Evolutionary conservation across 2,329 filamentous ascomycete genomes (phyloP).

Genomic region (Alternaria ventricosa): DNA sequence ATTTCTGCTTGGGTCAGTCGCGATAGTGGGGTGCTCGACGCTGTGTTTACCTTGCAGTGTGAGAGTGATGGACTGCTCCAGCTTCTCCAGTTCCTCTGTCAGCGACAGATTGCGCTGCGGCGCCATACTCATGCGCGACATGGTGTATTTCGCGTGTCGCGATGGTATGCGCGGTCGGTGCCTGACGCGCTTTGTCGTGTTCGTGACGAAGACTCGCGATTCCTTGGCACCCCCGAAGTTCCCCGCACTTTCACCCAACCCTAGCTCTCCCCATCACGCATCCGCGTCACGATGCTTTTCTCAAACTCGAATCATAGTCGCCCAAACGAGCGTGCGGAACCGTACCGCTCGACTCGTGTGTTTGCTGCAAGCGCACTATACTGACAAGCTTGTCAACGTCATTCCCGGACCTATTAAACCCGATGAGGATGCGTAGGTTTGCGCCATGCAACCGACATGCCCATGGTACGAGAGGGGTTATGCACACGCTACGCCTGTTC

Average conservation of each 20-base stretch:
- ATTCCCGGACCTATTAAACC: constrained; percentile 17
- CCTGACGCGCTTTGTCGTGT: constrained; percentile 15
- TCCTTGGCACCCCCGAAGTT: constrained; percentile 25
- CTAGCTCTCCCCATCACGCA: background rate
- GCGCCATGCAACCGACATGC: constrained; percentile 5
- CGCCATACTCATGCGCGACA: constrained; percentile 59
- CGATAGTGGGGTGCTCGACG: constrained; percentile 26
- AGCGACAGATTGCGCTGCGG: constrained; percentile 71
- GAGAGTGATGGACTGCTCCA: constrained; percentile 96
- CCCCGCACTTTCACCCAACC: constrained; percentile 12
- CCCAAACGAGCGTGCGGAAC: constrained; percentile 7
- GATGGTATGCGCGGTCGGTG: constrained; percentile 7
- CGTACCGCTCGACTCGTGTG: background rate
- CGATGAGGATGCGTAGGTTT: constrained; percentile 12
- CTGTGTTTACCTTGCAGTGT: constrained; percentile 76
- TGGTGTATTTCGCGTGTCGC: constrained; percentile 31
- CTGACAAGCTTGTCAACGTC: constrained; percentile 7
- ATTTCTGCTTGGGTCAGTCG: constrained; percentile 71
- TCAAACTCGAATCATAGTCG: background rate
- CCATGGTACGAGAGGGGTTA: constrained; percentile 33
- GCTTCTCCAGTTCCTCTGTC: constrained; percentile 92
- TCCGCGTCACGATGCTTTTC: background rate
- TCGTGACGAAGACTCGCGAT: constrained; percentile 21
- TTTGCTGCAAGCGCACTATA: background rate
- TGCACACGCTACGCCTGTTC: constrained; percentile 32